These are phyloP conservation scores for Miscanthus lutarioriparius DNA, from an alignment of 176 grass and related monocot species.

Conservation along the genomic window DNA sequence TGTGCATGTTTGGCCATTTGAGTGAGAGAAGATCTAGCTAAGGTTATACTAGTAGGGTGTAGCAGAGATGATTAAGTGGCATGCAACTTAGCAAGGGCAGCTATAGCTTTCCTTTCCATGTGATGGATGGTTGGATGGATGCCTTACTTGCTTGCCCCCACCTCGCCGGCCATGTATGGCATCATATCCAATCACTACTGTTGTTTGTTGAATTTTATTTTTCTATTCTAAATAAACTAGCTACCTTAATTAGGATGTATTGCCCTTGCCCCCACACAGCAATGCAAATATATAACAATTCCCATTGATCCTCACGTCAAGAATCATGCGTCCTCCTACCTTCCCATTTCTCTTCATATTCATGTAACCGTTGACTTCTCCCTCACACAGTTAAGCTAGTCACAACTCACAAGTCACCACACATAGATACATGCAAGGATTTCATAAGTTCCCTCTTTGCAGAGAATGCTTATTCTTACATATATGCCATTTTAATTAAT, in stretches of 20 bases:
- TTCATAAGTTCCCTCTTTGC: too few relatives aligned
- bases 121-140: constrained; percentile 26
- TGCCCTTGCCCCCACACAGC: neutral
- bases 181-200: neutral
- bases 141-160: constrained; percentile 52
- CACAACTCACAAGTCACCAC: too few relatives aligned
- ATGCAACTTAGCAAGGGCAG: neutral
- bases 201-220: neutral
- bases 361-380: constrained; percentile 41
- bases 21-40: constrained; percentile 20
- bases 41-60: neutral
- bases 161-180: constrained; percentile 16
- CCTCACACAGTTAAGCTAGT: neutral
- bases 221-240: neutral
- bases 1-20: neutral
- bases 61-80: constrained; percentile 15
- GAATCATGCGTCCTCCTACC: constrained; percentile 7
- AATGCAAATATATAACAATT: constrained; percentile 18
- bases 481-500: too few relatives aligned
- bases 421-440: too few relatives aligned
- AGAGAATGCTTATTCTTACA: too few relatives aligned
- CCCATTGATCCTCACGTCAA: constrained; percentile 34
- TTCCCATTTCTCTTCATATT: neutral
- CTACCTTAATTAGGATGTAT: neutral
- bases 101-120: neutral